phyloP scores from a whole-genome alignment of 1,284 basidiomycete species.

The Pseudozyma hubeiensis region DNA sequence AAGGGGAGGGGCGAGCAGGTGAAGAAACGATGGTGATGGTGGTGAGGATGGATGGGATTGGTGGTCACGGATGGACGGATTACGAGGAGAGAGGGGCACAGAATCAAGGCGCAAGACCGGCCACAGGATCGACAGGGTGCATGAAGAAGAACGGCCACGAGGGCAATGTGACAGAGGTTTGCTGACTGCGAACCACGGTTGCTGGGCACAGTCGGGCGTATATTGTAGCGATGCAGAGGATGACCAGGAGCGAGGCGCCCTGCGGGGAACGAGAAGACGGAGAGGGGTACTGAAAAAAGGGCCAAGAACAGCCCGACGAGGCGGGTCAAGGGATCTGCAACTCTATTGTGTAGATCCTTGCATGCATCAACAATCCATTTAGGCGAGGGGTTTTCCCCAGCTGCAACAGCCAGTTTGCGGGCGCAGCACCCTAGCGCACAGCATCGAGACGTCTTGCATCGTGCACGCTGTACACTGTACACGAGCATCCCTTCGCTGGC shows the following conservation, averaged over 20 bases:
- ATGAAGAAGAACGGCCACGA: neutral
- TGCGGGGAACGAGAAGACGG: no score
- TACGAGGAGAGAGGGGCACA: neutral
- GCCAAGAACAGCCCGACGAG: neutral
- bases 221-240: neutral
- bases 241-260: neutral
- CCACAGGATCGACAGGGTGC: neutral
- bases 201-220: no score
- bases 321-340: neutral
- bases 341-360: slow-evolving; percentile 17
- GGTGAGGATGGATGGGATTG: slow-evolving; percentile 11
- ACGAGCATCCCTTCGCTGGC: no score
- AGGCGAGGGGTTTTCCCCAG: slow-evolving; percentile 26
- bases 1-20: neutral
- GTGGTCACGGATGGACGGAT: neutral
- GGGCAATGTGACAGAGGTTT: slow-evolving; percentile 6
- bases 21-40: slow-evolving; percentile 14
- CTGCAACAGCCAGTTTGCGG: neutral
- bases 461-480: no score
- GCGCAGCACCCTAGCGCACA: no score
- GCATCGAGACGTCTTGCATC: no score
- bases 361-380: slow-evolving; percentile 17
- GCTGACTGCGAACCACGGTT: no score
- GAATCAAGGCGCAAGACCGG: neutral
- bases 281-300: no score